A percentile compares a stretch with the other conserved stretches of the same genome.
Conservation (phyloP, 805 yeast species). For the Spathaspora girioi region DNA sequence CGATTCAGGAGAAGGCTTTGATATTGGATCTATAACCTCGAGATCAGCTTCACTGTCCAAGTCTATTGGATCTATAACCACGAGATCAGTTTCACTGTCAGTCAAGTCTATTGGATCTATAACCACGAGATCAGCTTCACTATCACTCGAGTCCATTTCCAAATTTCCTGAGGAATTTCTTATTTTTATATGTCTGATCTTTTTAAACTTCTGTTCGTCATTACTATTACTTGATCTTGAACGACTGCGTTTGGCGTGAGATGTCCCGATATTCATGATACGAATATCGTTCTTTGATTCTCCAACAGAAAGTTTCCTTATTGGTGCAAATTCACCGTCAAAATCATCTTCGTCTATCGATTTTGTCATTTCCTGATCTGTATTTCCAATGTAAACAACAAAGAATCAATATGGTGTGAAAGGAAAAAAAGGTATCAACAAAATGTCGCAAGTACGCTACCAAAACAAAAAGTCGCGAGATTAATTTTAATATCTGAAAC, state of each 20-base stretch:
- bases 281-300: constrained; percentile 10
- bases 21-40: not conserved
- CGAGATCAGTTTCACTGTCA: too few species aligned
- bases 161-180: not conserved
- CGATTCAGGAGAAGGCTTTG: not conserved
- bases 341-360: constrained; percentile 18
- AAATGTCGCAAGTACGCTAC: not conserved
- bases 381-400: not conserved
- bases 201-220: not conserved
- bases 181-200: not conserved
- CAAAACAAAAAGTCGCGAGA: not conserved
- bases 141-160: not conserved
- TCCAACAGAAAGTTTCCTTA: constrained; percentile 18
- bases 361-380: not conserved
- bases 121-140: not conserved
- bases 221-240: not conserved
- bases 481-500: too few species aligned
- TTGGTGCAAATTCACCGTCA: constrained; percentile 26
- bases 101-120: too few species aligned
- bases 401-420: not conserved
- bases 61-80: too few species aligned
- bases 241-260: not conserved
- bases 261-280: not conserved
- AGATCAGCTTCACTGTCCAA: not conserved
- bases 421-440: not conserved